Evolutionary conservation across 108 stramenopile species (phyloP).

Genomic region (Seminavis robusta): DNA sequence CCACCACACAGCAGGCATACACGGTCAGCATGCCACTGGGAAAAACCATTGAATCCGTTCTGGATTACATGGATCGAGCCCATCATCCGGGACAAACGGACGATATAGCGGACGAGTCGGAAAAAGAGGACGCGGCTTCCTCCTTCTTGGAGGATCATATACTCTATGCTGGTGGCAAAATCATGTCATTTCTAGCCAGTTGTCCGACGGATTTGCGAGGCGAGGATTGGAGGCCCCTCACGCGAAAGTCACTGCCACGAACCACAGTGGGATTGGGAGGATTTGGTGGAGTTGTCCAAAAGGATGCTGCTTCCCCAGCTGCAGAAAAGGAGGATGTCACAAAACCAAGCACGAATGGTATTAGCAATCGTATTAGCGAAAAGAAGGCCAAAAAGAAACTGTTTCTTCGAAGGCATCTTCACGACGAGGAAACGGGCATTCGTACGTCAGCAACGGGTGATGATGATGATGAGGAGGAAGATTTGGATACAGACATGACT

Average conservation of each 20-base stretch:
- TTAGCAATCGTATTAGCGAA: neutral
- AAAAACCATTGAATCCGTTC: constrained; percentile 14
- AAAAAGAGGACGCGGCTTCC: too few relatives aligned
- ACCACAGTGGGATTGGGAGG: constrained; percentile 10
- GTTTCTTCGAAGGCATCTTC: neutral
- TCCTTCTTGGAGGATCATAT: constrained; percentile 10
- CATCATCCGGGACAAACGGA: constrained; percentile 14
- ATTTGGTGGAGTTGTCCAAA: constrained; percentile 12
- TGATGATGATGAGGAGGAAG: constrained; percentile 3
- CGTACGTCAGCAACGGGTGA: neutral
- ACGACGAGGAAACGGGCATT: too few relatives aligned
- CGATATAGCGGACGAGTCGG: too few relatives aligned
- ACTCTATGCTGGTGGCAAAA: constrained; percentile 46
- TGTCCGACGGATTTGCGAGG: constrained; percentile 12
- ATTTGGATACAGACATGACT: constrained; percentile 23
- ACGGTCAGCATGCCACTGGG: constrained; percentile 10
- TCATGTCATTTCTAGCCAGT: constrained; percentile 37
- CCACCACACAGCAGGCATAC: neutral
- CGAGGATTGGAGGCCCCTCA: constrained; percentile 5
- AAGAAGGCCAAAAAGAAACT: neutral
- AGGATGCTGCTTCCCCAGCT: constrained; percentile 9
- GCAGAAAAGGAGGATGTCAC: neutral
- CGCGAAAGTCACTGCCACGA: neutral
- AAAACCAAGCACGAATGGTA: neutral
- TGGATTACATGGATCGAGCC: constrained; percentile 36